Conservation (phyloP, 164 flowering plant species). For the Hamamelis virginiana region DNA sequence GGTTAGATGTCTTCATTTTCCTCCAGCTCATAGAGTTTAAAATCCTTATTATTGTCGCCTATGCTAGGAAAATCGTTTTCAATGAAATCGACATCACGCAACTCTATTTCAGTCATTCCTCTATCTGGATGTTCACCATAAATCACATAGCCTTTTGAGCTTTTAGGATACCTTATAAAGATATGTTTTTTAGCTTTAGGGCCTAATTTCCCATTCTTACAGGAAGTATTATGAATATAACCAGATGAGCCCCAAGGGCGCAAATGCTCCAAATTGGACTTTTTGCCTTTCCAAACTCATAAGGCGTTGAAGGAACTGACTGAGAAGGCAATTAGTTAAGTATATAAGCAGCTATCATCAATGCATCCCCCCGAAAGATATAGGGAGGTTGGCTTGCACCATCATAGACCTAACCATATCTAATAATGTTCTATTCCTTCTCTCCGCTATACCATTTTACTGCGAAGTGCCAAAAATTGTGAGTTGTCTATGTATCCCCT, state of each 20-base stretch:
- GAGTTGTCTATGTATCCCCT: neutral
- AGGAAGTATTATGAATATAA: neutral
- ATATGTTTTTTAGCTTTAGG: too few species aligned
- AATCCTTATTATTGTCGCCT: neutral
- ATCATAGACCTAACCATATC: slow-evolving; percentile 15
- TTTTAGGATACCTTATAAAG: slow-evolving; percentile 1
- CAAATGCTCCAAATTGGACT: too few species aligned
- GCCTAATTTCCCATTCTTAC: neutral
- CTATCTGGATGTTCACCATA: neutral
- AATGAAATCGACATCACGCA: too few species aligned
- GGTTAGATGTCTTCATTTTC: neutral
- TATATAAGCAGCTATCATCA: neutral
- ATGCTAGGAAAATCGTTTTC: neutral
- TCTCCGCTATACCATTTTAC: too few species aligned
- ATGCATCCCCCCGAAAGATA: slow-evolving; percentile 5
- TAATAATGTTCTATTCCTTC: too few species aligned
- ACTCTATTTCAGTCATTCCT: neutral
- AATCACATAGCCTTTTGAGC: neutral
- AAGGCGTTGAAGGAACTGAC: too few species aligned
- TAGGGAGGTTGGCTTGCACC: neutral
- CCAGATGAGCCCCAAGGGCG: slow-evolving; percentile 2
- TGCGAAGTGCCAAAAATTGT: neutral
- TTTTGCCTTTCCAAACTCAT: too few species aligned
- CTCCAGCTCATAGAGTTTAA: neutral
- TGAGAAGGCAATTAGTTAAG: slow-evolving; percentile 3